Percentiles rank a stretch among this genome's conserved stretches.
phyloP scores from a whole-genome alignment of 2,329 filamentous ascomycete species.

The Truncatella angustata region DNA sequence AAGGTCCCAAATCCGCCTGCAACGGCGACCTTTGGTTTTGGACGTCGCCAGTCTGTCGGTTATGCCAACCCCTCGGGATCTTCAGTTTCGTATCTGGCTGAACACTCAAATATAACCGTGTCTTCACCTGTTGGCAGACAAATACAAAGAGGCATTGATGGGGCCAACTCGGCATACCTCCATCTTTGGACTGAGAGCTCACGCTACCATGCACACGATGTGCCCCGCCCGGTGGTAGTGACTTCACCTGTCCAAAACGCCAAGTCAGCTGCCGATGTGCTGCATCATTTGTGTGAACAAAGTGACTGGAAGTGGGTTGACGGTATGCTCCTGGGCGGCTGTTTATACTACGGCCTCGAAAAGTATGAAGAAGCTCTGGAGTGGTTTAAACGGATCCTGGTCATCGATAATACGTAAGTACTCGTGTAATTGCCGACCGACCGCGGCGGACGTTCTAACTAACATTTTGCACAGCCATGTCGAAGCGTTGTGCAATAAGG shows the following conservation, averaged over 20 bases:
- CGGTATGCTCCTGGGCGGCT: slow-evolving; percentile 87
- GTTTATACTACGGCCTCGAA: slow-evolving; percentile 85
- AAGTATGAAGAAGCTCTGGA: slow-evolving; percentile 75
- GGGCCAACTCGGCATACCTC: slow-evolving; percentile 19
- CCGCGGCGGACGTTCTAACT: slow-evolving; percentile 3
- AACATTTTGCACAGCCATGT: slow-evolving; percentile 61
- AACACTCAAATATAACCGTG: background rate
- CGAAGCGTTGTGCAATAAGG: slow-evolving; percentile 90
- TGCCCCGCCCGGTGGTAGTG: slow-evolving; percentile 21
- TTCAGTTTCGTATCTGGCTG: background rate
- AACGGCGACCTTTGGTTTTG: slow-evolving; percentile 14
- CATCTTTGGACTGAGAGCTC: slow-evolving; percentile 22
- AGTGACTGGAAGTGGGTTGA: slow-evolving; percentile 88
- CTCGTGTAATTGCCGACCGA: background rate
- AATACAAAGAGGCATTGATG: slow-evolving; percentile 13
- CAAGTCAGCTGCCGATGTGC: slow-evolving; percentile 65
- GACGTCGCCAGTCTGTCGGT: slow-evolving; percentile 17
- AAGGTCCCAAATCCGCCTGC: slow-evolving; percentile 42
- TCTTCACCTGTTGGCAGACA: background rate
- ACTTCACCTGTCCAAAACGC: slow-evolving; percentile 54
- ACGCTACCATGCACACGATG: slow-evolving; percentile 14
- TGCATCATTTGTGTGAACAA: slow-evolving; percentile 74
- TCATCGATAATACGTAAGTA: slow-evolving; percentile 54
- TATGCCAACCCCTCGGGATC: slow-evolving; percentile 12
- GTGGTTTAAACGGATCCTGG: slow-evolving; percentile 68